Percentiles rank a stretch among this genome's conserved stretches.
Conservation (phyloP, 257 asterid genomes). For the Echium plantagineum region DNA sequence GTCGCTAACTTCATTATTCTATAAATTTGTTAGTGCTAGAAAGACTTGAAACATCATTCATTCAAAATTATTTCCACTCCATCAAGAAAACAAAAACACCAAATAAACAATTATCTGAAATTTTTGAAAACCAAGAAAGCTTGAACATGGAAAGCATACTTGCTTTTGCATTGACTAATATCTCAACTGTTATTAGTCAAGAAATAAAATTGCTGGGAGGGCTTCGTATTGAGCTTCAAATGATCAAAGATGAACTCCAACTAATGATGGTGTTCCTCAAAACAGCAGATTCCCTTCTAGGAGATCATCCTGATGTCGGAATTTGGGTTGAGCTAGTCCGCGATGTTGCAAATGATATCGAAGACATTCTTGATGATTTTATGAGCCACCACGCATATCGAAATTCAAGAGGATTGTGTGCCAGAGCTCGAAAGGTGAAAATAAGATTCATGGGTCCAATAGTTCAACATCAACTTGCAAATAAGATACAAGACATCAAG, state of each 20-base stretch:
- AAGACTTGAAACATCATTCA: no score
- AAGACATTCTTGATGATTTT: slow-evolving; percentile 28
- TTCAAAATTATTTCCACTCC: no score
- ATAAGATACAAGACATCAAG: slow-evolving; percentile 7
- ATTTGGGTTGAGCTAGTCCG: slow-evolving; percentile 30
- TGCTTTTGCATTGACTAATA: slow-evolving; percentile 9
- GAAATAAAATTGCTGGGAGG: slow-evolving; percentile 10
- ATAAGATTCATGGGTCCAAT: neutral
- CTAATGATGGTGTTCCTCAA: slow-evolving; percentile 24
- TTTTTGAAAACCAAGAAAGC: no score
- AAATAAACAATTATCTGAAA: no score
- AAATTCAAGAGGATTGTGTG: neutral
- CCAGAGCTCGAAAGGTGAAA: neutral
- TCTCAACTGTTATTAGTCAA: slow-evolving; percentile 11
- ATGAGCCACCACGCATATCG: neutral
- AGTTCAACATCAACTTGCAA: no score
- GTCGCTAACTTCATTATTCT: no score
- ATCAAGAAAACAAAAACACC: no score
- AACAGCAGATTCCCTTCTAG: slow-evolving; percentile 24
- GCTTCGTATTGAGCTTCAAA: slow-evolving; percentile 9
- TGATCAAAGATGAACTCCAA: slow-evolving; percentile 18
- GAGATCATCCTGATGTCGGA: slow-evolving; percentile 14
- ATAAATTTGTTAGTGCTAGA: no score
- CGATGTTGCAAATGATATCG: slow-evolving; percentile 25
- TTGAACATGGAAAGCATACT: slow-evolving; percentile 6